Base-by-base conservation (phyloP, 2,329 filamentous ascomycete genomes). In the Shiraia sp. region DNA sequence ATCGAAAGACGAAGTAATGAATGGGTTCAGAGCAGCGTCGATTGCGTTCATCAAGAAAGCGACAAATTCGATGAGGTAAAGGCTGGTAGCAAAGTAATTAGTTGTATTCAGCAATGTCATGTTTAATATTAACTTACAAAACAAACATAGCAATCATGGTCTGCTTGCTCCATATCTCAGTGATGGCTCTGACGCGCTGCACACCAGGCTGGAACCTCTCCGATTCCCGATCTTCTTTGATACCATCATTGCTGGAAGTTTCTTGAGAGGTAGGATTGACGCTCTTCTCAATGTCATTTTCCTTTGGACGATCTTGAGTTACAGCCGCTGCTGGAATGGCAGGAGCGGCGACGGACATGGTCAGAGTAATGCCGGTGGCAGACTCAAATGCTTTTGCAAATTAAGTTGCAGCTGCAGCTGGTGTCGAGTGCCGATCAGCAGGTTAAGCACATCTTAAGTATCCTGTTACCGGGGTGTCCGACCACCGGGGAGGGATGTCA, bases 51-150 rank as follows among this genome's bases (percentile, higher is more conserved):
- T 67, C 31, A 78, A 56, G 19, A 72, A 75, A 32, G 79, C 77
- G 51, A 75, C 72, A 40, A 79, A 74, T 31, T 72, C 71, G 47
- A 76, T 70, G 2, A 77, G 45, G 48, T 72, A 77, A 29, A 79
- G 68, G 25, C 73, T 75, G 36, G 5, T 10, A 36, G 14, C n/a
- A 7, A 8, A 23, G 6, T 31, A n/a, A n/a, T n/a, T n/a, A n/a
- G n/a, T n/a, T n/a, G n/a, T n/a, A n/a, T n/a, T n/a, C n/a, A n/a
- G 26, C 7, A 15, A 22, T 24, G 10, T 36, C 14, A 19, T 33
- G 4, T 9, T 24, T 3, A 6, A 22, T 15, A 10, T 27, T 8
- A 4, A 51, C 67, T 51, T 49, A 74, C 70, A 69, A 57, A 30
- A 62, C 51, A 40, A 71, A 73, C 45, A 69, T 69, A 27, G 49